Conservation (phyloP, 129 eudicot species). For the Helianthus annuus region HanXRQr2.0-SUNRISE NC_035445.2:30974105-30974604, state of each 20-base stretch:
- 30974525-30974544: slow-evolving; percentile 27
- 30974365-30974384: slow-evolving; percentile 50
- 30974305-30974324: slow-evolving; percentile 56
- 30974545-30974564: too few species aligned
- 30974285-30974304: slow-evolving; percentile 57
- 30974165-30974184: slow-evolving; percentile 85
- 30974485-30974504: slow-evolving; percentile 24
- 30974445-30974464: neutral
- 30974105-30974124: slow-evolving; percentile 78
- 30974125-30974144: slow-evolving; percentile 79
- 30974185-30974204: slow-evolving; percentile 85
- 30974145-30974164: slow-evolving; percentile 69
- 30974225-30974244: slow-evolving; percentile 74
- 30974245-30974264: slow-evolving; percentile 65
- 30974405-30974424: slow-evolving; percentile 38
- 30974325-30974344: slow-evolving; percentile 39
- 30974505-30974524: slow-evolving; percentile 24
- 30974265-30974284: slow-evolving; percentile 50
- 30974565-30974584: too few species aligned
- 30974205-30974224: slow-evolving; percentile 63
- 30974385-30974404: slow-evolving; percentile 28
- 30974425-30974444: neutral
- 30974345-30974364: slow-evolving; percentile 42
- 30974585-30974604: too few species aligned
- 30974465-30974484: slow-evolving; percentile 11